Evolutionary conservation across 805 yeast species (phyloP), one percentile per base, ranked within the genome.

Genomic region (Spencermartinsiella europaea): DNA sequence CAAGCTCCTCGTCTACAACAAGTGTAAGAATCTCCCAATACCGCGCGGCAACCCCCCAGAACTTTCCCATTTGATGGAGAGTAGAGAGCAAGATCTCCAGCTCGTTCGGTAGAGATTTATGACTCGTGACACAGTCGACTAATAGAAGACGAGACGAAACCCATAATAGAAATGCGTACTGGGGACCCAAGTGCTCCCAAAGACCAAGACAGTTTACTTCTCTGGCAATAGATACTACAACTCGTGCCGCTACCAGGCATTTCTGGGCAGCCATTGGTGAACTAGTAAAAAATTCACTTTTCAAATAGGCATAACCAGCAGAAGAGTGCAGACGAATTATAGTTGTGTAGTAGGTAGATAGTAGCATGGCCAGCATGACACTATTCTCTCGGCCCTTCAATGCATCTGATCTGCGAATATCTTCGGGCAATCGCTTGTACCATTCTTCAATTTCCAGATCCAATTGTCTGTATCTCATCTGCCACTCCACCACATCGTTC

Each of bases 151-250:
- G 42, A 3, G 60, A 57, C 2, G 61, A 54, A 2, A 58, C 62
- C 61, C 61, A 58, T 15, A 58, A 31, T 5, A 51, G 47, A 52
- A 55, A 58, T 1, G 62, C 62, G 35, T 54, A 58, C 25, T 58
- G 60, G 10, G 62, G 61, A 3, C 62, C 62, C n/a, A 57, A 50
- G n/a, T 45, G 25, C 41, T 47, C 43, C 49, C 50, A 47, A 7
- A 38, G 40, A 8, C 48, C 46, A 33, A 46, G 28, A n/a, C 27
- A 7, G 14, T 35, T 31, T 8, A 53, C 52, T 20, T 50, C 45
- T 17, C 45, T 38, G 8, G 60, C 55, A 8, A 57, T 45, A 12
- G 21, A 28, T 4, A 50, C 55, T 19, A 56, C 56, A 5, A 40
- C 33, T 14, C 51, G 21, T 4, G 53, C 58, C 3, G 62, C 54